Evolutionary conservation across 306 rosid species (phyloP).

Genomic region (Canavalia gladiata): DNA sequence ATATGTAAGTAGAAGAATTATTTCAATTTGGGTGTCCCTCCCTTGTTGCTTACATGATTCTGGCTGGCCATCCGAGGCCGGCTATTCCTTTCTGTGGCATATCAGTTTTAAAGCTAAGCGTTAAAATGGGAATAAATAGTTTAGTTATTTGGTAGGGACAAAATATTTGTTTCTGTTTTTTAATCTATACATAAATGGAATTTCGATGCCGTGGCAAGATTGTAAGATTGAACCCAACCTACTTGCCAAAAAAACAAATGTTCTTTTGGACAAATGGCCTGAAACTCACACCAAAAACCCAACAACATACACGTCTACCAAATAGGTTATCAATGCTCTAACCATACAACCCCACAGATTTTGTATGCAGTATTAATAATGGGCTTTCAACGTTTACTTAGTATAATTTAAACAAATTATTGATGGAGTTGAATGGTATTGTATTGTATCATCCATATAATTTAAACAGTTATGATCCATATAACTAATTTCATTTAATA

Average conservation of each 20-base stretch:
- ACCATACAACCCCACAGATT: not conserved
- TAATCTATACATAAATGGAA: not conserved
- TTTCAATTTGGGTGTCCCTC: no score
- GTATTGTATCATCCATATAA: no score
- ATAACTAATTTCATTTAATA: no score
- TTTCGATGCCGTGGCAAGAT: not conserved
- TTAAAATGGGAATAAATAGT: not conserved
- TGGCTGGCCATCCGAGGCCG: not conserved
- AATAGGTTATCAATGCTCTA: not conserved
- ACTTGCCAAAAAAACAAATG: not conserved
- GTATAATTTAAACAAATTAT: not conserved
- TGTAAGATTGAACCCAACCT: not conserved
- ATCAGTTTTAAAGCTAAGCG: not conserved
- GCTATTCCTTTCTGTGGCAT: not conserved
- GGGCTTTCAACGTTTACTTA: not conserved
- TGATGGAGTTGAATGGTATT: no score
- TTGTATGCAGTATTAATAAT: not conserved
- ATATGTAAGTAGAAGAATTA: no score
- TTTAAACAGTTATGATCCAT: no score
- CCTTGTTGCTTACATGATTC: constrained; percentile 11
- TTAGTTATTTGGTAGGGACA: not conserved
- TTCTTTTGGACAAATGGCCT: not conserved
- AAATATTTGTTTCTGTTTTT: not conserved
- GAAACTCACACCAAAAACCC: not conserved
- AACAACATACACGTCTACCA: not conserved